Evolutionary conservation across 1,284 basidiomycete species (phyloP).

Genomic region (Uromyces viciae-fabae): DNA sequence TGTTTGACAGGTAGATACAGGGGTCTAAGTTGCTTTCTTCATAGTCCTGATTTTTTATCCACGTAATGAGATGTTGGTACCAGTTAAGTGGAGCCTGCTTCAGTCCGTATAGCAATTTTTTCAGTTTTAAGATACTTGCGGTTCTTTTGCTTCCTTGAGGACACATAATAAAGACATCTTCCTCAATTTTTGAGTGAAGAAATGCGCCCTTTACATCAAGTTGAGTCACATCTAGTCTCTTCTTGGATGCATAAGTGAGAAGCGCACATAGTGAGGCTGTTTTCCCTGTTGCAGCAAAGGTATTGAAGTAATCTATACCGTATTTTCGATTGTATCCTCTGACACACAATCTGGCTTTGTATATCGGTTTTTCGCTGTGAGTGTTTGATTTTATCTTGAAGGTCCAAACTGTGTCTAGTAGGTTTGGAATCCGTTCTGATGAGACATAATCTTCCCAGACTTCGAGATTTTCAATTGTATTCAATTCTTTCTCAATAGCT

Average conservation of each 20-base stretch:
- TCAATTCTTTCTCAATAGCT: background rate
- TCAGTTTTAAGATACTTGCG: background rate
- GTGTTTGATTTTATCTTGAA: constrained; percentile 56
- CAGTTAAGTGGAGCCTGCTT: background rate
- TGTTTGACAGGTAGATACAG: background rate
- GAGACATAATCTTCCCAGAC: background rate
- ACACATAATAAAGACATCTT: constrained; percentile 56
- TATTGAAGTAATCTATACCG: constrained; percentile 58
- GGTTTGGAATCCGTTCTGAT: background rate
- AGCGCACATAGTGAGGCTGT: constrained; percentile 54
- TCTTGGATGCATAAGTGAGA: constrained; percentile 55
- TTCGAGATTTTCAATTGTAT: background rate
- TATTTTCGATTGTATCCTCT: constrained; percentile 58
- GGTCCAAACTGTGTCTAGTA: constrained; percentile 55
- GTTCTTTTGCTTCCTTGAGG: constrained; percentile 49
- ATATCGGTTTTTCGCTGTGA: constrained; percentile 51
- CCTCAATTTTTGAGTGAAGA: constrained; percentile 57
- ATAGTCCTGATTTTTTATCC: background rate
- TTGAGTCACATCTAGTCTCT: constrained; percentile 55
- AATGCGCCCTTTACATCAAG: constrained; percentile 58
- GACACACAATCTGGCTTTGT: constrained; percentile 58
- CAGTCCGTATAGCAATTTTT: background rate
- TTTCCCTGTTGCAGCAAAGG: constrained; percentile 56
- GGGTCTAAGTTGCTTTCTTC: background rate
- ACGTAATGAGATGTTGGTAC: background rate